Base-by-base conservation (phyloP, 192 early-diverging fungal species). In the Coemansia sp. region DNA sequence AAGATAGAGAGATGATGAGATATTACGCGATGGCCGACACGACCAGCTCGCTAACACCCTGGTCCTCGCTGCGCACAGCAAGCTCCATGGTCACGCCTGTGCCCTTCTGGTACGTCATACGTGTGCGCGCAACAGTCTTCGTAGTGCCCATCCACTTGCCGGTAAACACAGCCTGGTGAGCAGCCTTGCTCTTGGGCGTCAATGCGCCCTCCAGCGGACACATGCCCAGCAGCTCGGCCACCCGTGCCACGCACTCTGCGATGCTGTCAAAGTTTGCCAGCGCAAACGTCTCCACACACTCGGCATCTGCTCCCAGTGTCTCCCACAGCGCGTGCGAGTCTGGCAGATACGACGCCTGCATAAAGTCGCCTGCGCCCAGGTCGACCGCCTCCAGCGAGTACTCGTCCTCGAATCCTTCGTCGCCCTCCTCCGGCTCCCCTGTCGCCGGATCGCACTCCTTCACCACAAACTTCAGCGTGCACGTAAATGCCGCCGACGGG, bases 401-500 rank as follows among this genome's bases (percentile, higher is more conserved):
- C 71, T 98, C 96, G 69, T 95, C 96, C 53, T 95, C 93, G 57
- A 92, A 97, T 21, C 96, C 96, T 50, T 96, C 90, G 62, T 91
- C 92, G 25, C 78, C 79, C 64, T 94, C 93, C 43, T 73, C 70
- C 5, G 93, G 87, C 70, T 94, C 93, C 37, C 93, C 93, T 7
- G 94, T 97, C 1, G 85, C 81, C 14, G 96, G 94, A 69, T 99
- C 97, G 75, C 92, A 96, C 66, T 99, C 97, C 79, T 94, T 97
- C 41, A 95, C 87, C 21, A 93, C 72, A 68, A 95, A 98, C 58
- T 90, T 90, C 45, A 99, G 82, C 6, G 90, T 91, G 81, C 91
- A 93, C 2, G 89, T 83, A 76, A 98, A 99, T 27, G 90, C 81
- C 49, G 59, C 62, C 2, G 67, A 66, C 6, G 59, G 71, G 69